Conservation (phyloP, 2,329 filamentous ascomycete species). For the Sclerotinia glacialis region DNA sequence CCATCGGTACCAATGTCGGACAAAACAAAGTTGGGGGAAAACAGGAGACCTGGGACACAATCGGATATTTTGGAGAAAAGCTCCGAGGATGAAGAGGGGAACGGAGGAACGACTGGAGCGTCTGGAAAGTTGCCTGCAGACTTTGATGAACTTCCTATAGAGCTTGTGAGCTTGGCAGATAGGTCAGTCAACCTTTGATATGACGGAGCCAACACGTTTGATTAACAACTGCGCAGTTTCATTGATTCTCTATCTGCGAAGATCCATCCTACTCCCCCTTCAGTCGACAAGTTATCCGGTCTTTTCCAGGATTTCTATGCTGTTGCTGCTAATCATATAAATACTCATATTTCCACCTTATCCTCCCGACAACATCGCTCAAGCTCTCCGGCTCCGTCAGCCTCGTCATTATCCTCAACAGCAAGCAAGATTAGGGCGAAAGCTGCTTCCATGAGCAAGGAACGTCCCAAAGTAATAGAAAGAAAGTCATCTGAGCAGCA, state of each 20-base stretch:
- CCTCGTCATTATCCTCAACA: constrained; percentile 55
- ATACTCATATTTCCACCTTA: constrained; percentile 79
- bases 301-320: constrained; percentile 94
- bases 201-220: neutral
- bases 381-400: constrained; percentile 53
- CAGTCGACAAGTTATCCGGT: constrained; percentile 76
- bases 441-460: constrained; percentile 53
- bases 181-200: constrained; percentile 51
- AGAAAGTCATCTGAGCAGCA: constrained; percentile 58
- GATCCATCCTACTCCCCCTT: constrained; percentile 79
- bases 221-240: constrained; percentile 56
- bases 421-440: constrained; percentile 56
- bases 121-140: constrained; percentile 44
- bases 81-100: constrained; percentile 38
- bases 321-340: constrained; percentile 75
- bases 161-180: constrained; percentile 86
- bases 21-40: constrained; percentile 23
- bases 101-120: constrained; percentile 25
- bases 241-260: constrained; percentile 86
- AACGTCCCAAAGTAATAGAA: constrained; percentile 47
- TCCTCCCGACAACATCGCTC: constrained; percentile 72
- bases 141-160: constrained; percentile 88
- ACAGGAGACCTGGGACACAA: constrained; percentile 29
- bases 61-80: constrained; percentile 43
- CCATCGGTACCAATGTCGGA: constrained; percentile 26